Conservation (phyloP, 2,329 filamentous ascomycete species). For the Beauveria varroae region DNA sequence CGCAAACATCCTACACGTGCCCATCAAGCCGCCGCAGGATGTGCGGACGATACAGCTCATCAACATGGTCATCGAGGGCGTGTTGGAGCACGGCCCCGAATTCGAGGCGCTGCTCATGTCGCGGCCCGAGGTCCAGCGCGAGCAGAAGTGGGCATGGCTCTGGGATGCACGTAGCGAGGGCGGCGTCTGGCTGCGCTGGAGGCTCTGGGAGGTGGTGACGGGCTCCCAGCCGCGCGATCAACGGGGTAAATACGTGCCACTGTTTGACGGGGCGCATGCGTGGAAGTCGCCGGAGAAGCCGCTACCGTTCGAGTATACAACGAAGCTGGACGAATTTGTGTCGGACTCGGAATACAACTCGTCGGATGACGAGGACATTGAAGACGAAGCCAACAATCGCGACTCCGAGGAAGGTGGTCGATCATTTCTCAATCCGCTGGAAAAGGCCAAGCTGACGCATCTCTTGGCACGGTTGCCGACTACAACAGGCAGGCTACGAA, state of each 20-base stretch:
- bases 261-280: slow-evolving; percentile 69
- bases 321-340: slow-evolving; percentile 68
- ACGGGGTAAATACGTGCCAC: slow-evolving; percentile 47
- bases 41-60: slow-evolving; percentile 75
- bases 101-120: slow-evolving; percentile 93
- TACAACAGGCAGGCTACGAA: slow-evolving; percentile 63
- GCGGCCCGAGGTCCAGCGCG: slow-evolving; percentile 69
- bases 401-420: slow-evolving; percentile 43
- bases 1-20: slow-evolving; percentile 53
- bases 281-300: slow-evolving; percentile 71
- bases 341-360: slow-evolving; percentile 82
- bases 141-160: slow-evolving; percentile 90
- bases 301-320: slow-evolving; percentile 75
- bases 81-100: slow-evolving; percentile 73
- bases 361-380: slow-evolving; percentile 71
- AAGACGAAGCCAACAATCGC: slow-evolving; percentile 43
- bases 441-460: slow-evolving; percentile 77
- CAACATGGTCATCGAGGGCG: slow-evolving; percentile 75
- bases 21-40: slow-evolving; percentile 68
- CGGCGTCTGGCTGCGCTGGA: slow-evolving; percentile 89
- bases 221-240: slow-evolving; percentile 42
- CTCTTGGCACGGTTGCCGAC: slow-evolving; percentile 77
- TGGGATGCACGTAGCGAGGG: slow-evolving; percentile 76
- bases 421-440: slow-evolving; percentile 70
- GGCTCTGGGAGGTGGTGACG: slow-evolving; percentile 79